Evolutionary conservation across 768 basidiomycete genomes (phyloP).

Genomic region (Podaxis mareebaensis): DNA sequence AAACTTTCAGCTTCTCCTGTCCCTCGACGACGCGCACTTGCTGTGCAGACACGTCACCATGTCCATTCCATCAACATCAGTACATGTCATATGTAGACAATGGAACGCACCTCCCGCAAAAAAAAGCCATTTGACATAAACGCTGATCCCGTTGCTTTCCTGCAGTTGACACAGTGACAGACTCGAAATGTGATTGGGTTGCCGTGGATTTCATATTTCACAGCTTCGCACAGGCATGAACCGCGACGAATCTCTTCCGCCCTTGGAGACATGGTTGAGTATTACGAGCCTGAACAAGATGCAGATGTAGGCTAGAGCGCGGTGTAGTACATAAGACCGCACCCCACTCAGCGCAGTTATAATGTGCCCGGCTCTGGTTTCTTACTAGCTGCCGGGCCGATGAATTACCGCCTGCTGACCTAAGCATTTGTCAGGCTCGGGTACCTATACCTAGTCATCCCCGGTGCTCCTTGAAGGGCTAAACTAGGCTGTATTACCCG

Average conservation of each 20-base stretch:
- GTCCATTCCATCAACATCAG: background rate
- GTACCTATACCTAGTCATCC: background rate
- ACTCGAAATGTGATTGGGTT: conserved; percentile 39
- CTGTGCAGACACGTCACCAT: conserved; percentile 17
- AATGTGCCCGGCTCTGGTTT: background rate
- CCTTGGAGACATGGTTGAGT: background rate
- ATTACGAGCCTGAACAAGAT: too few relatives aligned
- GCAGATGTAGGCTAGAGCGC: background rate
- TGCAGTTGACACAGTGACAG: conserved; percentile 45
- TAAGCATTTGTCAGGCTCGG: background rate
- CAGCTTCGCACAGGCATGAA: conserved; percentile 38
- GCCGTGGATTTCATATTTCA: conserved; percentile 36
- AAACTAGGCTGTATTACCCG: too few relatives aligned
- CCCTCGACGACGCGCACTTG: conserved; percentile 29
- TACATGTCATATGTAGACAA: background rate
- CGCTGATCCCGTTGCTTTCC: conserved; percentile 41
- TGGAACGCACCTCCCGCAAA: conserved; percentile 29
- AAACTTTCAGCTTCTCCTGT: conserved; percentile 28
- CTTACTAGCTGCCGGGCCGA: background rate
- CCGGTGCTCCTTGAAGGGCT: background rate
- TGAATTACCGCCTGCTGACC: background rate
- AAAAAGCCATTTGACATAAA: conserved; percentile 42
- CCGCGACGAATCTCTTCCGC: conserved; percentile 23
- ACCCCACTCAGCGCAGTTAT: background rate
- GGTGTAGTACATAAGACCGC: background rate